Evolutionary conservation across 768 basidiomycete species (phyloP).

Genomic region (Rhodotorula kratochvilovae): DNA sequence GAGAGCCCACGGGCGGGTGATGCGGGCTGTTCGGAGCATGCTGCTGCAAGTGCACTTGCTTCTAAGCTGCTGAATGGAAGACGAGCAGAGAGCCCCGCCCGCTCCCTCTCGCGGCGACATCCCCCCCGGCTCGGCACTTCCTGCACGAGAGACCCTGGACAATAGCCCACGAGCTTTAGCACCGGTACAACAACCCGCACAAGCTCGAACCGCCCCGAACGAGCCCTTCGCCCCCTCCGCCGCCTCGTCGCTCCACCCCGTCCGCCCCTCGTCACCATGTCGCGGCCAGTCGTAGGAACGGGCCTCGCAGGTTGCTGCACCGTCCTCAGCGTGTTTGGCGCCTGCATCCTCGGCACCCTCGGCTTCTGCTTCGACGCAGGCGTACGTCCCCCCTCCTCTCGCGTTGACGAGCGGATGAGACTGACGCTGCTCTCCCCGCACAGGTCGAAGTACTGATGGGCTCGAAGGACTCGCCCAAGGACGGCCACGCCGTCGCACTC

Average conservation of each 20-base stretch:
- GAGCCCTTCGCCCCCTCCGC: neutral
- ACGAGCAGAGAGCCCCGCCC: too few relatives aligned
- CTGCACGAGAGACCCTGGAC: neutral
- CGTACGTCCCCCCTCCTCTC: neutral
- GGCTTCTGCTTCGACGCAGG: conserved; percentile 27
- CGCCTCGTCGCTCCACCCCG: neutral
- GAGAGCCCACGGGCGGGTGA: neutral
- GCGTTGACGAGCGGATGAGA: neutral
- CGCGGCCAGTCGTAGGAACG: neutral
- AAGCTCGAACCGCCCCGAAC: too few relatives aligned
- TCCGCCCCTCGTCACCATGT: neutral
- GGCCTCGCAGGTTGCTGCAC: conserved; percentile 31
- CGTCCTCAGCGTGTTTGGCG: conserved; percentile 29
- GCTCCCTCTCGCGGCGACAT: too few relatives aligned
- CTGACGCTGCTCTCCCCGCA: neutral
- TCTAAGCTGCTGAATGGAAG: neutral
- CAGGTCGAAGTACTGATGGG: conserved; percentile 38
- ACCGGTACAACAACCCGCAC: neutral
- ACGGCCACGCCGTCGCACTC: conserved; percentile 27
- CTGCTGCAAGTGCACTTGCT: neutral
- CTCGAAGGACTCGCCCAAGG: conserved; percentile 18
- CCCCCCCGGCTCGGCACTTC: too few relatives aligned
- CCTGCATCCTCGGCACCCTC: conserved; percentile 24
- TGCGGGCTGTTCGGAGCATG: conserved; percentile 4
- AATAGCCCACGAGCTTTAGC: neutral